Percentiles rank a stretch among this genome's conserved stretches.
Evolutionary conservation across 202 grass and related monocot species (phyloP).

Genomic region (Saccharum hybrid): DNA sequence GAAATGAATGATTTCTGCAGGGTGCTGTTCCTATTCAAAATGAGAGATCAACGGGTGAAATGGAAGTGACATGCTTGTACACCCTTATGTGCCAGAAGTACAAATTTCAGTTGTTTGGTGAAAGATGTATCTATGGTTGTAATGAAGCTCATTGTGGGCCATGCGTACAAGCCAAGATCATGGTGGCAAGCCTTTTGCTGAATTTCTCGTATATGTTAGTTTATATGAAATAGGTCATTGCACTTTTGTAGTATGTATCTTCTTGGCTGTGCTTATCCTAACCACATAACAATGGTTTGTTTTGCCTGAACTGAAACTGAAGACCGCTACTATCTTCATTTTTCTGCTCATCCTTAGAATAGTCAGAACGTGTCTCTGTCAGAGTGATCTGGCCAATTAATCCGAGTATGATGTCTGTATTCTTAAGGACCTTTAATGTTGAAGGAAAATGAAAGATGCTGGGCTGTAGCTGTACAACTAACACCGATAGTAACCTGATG

Average conservation of each 20-base stretch:
- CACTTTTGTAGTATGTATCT: neutral
- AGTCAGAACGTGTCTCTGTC: neutral
- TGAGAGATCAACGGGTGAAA: neutral
- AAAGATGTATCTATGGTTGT: neutral
- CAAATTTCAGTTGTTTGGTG: neutral
- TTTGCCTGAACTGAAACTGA: slow-evolving; percentile 3
- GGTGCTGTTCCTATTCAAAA: neutral
- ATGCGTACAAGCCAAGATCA: neutral
- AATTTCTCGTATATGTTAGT: neutral
- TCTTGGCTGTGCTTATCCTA: neutral
- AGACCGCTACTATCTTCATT: neutral
- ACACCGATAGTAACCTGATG: neutral
- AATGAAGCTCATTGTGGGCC: neutral
- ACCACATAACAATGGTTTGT: neutral
- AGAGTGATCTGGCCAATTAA: slow-evolving; percentile 6
- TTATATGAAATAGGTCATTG: neutral
- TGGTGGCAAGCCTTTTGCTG: neutral
- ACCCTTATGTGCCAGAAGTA: neutral
- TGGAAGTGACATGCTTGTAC: neutral
- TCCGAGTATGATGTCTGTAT: slow-evolving; percentile 28
- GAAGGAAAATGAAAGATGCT: slow-evolving; percentile 20
- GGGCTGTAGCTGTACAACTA: slow-evolving; percentile 36
- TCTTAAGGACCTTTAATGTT: slow-evolving; percentile 8
- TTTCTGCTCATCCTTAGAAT: slow-evolving; percentile 17
- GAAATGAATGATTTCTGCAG: neutral